Evolutionary conservation across 2,329 filamentous ascomycete species (phyloP).

Genomic region (Arthrobotrys sinensis): DNA sequence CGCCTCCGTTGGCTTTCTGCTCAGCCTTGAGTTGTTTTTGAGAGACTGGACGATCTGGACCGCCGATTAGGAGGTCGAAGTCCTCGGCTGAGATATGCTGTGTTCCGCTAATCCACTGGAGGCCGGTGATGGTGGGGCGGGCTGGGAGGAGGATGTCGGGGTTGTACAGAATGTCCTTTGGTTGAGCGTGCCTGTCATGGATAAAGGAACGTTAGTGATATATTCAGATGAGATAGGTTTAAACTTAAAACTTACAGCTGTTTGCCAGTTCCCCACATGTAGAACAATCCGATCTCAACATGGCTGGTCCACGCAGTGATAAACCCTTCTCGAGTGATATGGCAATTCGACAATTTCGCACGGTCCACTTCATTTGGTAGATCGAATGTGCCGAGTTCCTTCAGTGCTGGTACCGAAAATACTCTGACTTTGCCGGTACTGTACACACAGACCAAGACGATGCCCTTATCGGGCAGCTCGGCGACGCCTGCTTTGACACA

Average conservation of each 20-base stretch:
- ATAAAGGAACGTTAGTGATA: slow-evolving; percentile 1
- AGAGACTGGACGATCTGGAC: slow-evolving; percentile 86
- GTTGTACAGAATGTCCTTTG: slow-evolving; percentile 83
- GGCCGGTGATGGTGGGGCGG: slow-evolving; percentile 91
- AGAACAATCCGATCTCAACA: slow-evolving; percentile 85
- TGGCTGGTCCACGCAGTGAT: slow-evolving; percentile 91
- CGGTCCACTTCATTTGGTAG: slow-evolving; percentile 32
- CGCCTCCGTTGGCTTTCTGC: slow-evolving; percentile 10
- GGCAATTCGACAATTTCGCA: slow-evolving; percentile 47
- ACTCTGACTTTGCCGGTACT: slow-evolving; percentile 84
- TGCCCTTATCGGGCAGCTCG: slow-evolving; percentile 80
- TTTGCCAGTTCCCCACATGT: slow-evolving; percentile 84
- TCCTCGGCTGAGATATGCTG: slow-evolving; percentile 90
- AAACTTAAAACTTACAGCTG: slow-evolving; percentile 70
- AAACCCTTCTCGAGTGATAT: slow-evolving; percentile 73
- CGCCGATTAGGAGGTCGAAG: slow-evolving; percentile 86
- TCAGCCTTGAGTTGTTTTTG: slow-evolving; percentile 80
- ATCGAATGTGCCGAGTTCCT: slow-evolving; percentile 77
- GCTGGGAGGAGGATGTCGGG: slow-evolving; percentile 80
- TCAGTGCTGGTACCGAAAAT: slow-evolving; percentile 88
- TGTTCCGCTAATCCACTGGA: slow-evolving; percentile 97
- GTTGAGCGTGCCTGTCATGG: slow-evolving; percentile 18
- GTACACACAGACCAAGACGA: slow-evolving; percentile 86
- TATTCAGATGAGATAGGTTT: background rate
- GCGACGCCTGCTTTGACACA: slow-evolving; percentile 86